Percentiles rank a stretch among this genome's conserved stretches.
phyloP scores from a whole-genome alignment of 306 rosid species.

The Quercus wislizeni region DNA sequence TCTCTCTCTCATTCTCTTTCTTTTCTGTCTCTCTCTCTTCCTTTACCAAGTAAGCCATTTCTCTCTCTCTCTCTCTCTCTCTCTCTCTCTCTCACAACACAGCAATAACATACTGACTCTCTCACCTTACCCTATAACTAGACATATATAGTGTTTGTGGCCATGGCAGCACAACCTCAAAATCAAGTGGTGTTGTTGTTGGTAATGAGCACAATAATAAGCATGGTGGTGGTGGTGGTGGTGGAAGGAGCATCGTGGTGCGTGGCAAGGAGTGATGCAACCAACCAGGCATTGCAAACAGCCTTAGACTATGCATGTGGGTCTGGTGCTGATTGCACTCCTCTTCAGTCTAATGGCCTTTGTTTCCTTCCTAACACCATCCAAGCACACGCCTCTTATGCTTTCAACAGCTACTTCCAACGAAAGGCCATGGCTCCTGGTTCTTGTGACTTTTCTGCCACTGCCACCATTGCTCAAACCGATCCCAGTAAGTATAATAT shows the following conservation, averaged over 20 bases:
- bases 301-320: conserved; percentile 83
- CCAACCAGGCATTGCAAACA: conserved; percentile 47
- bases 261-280: conserved; percentile 74
- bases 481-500: conserved; percentile 61
- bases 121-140: conserved; percentile 29
- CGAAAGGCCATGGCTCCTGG: conserved; percentile 64
- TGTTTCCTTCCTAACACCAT: conserved; percentile 87
- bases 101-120: neutral
- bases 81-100: too few species aligned
- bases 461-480: conserved; percentile 76
- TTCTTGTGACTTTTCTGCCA: conserved; percentile 67
- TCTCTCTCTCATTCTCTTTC: conserved; percentile 7
- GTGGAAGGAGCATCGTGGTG: conserved; percentile 59
- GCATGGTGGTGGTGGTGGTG: neutral
- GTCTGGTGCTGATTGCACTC: conserved; percentile 68
- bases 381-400: conserved; percentile 93
- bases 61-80: neutral
- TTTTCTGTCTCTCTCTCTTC: conserved; percentile 29
- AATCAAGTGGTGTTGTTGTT: conserved; percentile 1
- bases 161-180: conserved; percentile 49
- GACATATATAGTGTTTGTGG: conserved; percentile 1
- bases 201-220: neutral
- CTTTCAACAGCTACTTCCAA: conserved; percentile 77
- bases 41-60: conserved; percentile 56
- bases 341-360: conserved; percentile 57